These are phyloP conservation scores for Amylocystis lapponica DNA, from an alignment of 768 basidiomycete genomes.

Conservation along the genomic window DNA sequence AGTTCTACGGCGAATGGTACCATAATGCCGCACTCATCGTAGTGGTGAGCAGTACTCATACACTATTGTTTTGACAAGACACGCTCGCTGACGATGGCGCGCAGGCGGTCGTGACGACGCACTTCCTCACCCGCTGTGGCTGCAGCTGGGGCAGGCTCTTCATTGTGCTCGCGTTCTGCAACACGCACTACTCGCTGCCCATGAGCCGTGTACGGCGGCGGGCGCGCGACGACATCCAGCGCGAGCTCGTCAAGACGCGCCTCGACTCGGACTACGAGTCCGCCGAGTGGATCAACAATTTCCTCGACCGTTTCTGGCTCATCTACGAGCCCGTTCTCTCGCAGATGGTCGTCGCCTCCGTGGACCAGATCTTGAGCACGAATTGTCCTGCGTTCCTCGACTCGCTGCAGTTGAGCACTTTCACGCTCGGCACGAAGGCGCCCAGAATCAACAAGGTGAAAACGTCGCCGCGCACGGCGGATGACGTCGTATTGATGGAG, in stretches of 20 bases:
- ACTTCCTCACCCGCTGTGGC: conserved; percentile 82
- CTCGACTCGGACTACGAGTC: conserved; percentile 75
- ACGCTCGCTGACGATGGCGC: neutral
- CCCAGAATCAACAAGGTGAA: conserved; percentile 87
- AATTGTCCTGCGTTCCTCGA: conserved; percentile 89
- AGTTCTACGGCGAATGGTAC: conserved; percentile 85
- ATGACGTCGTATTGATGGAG: conserved; percentile 95
- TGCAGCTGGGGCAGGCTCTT: conserved; percentile 92
- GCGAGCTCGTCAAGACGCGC: conserved; percentile 89
- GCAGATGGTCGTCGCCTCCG: conserved; percentile 72
- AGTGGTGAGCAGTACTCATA: conserved; percentile 53
- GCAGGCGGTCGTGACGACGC: conserved; percentile 76
- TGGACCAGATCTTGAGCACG: conserved; percentile 81
- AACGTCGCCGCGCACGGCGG: conserved; percentile 76
- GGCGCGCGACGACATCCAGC: conserved; percentile 91
- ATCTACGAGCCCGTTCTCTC: conserved; percentile 98
- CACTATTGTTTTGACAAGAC: too few relatives aligned
- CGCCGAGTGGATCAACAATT: conserved; percentile 94
- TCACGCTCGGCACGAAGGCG: conserved; percentile 95
- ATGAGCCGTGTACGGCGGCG: conserved; percentile 73
- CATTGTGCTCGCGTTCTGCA: conserved; percentile 79
- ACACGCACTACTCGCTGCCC: conserved; percentile 85
- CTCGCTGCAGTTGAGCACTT: conserved; percentile 79
- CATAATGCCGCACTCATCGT: conserved; percentile 82
- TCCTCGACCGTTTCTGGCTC: conserved; percentile 95